Base-by-base conservation (phyloP, 1,284 basidiomycete species). In the Moesziomyces parantarcticus region DNA sequence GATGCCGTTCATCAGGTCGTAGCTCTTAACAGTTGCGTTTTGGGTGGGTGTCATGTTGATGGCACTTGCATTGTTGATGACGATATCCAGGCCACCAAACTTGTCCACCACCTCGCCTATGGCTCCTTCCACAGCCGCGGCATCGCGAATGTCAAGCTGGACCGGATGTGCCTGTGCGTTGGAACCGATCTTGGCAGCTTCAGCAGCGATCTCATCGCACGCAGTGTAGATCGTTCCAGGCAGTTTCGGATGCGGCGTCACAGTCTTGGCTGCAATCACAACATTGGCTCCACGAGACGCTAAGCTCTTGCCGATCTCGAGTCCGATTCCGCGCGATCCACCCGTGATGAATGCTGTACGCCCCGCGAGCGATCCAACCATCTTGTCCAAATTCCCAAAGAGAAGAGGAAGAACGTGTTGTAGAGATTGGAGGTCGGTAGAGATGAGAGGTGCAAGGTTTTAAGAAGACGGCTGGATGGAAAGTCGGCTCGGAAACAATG, bases 221-320 rank as follows among this genome's bases (percentile, higher is more conserved):
- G 83, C 83, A 0, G 81, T 76, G 59, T 79, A 76, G 54, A 84
- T 84, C 2, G 83, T 84, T 0, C 83, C 83, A 0, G 83, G 82
- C 0, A 84, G 58, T 47, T 79, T 77, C 4, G 77, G 65, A 21
- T 77, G 78, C 23, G 78, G 61, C 0, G 55, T 53, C 2, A 56
- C 63, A 0, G 66, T 76, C 46, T 80, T 80, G 34, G 78, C 79
- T 0, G 80, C 80, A 8, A 82, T 75, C 5, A 77, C 72, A 9
- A 83, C 77, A 41, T 79, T 79, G 48, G 74, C 73, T 1, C 81
- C 81, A 6, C 65, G 68, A 6, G 54, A 26, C 4, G 77, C 80
- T 7, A 82, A 62, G 11, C 57, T 50, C 42, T 65, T 70, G 43
- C 72, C 78, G 44, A 81, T 79, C 36, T 75, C 72, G 18, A 80